phyloP scores from a whole-genome alignment of 306 rosid species.

The Medicago lupulina region DNA sequence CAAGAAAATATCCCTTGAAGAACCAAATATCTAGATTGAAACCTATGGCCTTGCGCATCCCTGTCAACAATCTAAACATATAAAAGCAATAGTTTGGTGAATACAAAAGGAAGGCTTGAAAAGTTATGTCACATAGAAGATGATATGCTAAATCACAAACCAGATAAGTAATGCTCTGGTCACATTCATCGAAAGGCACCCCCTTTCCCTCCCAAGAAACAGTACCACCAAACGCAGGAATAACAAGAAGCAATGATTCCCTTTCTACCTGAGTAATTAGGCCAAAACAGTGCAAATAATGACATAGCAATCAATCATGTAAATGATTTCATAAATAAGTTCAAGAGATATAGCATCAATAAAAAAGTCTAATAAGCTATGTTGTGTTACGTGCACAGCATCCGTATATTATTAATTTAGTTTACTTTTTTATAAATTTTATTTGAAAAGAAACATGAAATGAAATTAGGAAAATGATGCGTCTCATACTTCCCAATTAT shows the following conservation, averaged over 20 bases:
- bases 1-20: too few relatives aligned
- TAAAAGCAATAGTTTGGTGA: conserved; percentile 24
- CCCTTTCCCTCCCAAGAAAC: conserved; percentile 90
- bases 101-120: conserved; percentile 6
- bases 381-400: too few relatives aligned
- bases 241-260: conserved; percentile 81
- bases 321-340: background rate
- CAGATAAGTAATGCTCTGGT: conserved; percentile 79
- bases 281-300: conserved; percentile 14
- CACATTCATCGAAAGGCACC: conserved; percentile 74
- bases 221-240: conserved; percentile 87
- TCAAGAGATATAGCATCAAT: too few relatives aligned
- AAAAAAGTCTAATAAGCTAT: too few relatives aligned
- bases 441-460: too few relatives aligned
- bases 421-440: too few relatives aligned
- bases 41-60: too few relatives aligned
- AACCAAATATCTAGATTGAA: too few relatives aligned
- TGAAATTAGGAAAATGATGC: too few relatives aligned
- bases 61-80: too few relatives aligned
- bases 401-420: too few relatives aligned
- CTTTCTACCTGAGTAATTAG: conserved; percentile 68
- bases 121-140: conserved; percentile 1
- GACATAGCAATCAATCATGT: background rate
- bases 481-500: too few relatives aligned
- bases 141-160: conserved; percentile 41